Evolutionary conservation across 257 asterid species (phyloP).

Genomic region (Penstemon davidsonii): DNA sequence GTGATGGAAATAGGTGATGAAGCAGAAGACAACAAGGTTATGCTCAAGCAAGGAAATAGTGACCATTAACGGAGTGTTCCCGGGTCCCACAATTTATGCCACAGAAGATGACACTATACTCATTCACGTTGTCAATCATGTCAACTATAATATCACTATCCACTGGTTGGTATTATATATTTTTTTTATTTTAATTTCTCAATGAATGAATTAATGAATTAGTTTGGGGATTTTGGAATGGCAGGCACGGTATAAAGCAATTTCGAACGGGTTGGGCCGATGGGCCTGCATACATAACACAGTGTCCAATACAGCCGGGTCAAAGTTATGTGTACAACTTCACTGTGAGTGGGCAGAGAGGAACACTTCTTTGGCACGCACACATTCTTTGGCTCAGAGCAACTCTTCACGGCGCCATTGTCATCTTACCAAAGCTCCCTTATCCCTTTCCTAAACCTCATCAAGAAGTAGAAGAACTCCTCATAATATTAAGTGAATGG

Average conservation of each 20-base stretch:
- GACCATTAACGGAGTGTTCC: constrained; percentile 59
- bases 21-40: constrained; percentile 36
- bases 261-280: constrained; percentile 72
- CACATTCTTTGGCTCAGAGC: constrained; percentile 73
- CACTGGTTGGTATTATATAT: constrained; percentile 53
- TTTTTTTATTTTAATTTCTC: neutral
- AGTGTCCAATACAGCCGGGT: constrained; percentile 63
- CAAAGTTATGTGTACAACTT: constrained; percentile 53
- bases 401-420: constrained; percentile 60
- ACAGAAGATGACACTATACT: constrained; percentile 57
- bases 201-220: too few relatives aligned
- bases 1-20: constrained; percentile 36
- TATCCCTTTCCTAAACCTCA: constrained; percentile 54
- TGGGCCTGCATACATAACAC: constrained; percentile 68
- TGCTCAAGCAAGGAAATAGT: constrained; percentile 61
- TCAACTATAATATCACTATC: constrained; percentile 61
- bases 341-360: constrained; percentile 67
- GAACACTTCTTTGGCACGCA: constrained; percentile 80
- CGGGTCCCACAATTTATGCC: constrained; percentile 64
- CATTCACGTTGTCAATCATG: constrained; percentile 59
- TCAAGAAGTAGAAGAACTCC: too few relatives aligned
- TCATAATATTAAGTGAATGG: constrained; percentile 38
- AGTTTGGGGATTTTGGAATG: too few relatives aligned
- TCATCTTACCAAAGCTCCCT: constrained; percentile 47
- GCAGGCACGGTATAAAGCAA: constrained; percentile 64